Conservation (phyloP, 768 basidiomycete genomes). For the Russula sp. region DNA sequence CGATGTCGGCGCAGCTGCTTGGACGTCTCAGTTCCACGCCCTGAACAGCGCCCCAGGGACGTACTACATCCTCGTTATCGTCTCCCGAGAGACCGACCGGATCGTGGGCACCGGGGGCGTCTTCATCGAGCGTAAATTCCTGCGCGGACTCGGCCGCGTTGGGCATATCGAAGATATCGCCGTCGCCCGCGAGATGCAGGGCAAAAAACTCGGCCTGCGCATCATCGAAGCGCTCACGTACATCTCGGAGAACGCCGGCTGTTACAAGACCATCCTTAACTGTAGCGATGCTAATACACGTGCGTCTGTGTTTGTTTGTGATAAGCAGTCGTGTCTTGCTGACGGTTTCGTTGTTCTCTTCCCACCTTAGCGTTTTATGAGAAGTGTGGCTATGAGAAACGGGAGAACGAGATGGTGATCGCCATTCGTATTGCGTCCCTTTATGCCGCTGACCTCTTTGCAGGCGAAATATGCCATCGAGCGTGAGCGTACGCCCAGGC, state of each 20-base stretch:
- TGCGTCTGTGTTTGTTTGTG: slow-evolving; percentile 40
- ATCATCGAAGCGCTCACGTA: slow-evolving; percentile 82
- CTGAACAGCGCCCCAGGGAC: slow-evolving; percentile 50
- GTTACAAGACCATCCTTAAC: slow-evolving; percentile 98
- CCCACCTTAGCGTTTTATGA: slow-evolving; percentile 77
- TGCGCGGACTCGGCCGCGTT: slow-evolving; percentile 75
- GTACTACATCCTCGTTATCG: slow-evolving; percentile 83
- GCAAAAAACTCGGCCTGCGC: slow-evolving; percentile 83
- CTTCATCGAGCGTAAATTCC: slow-evolving; percentile 92
- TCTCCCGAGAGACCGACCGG: slow-evolving; percentile 64
- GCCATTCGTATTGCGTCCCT: background rate
- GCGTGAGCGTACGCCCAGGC: slow-evolving; percentile 34
- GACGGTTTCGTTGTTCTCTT: background rate
- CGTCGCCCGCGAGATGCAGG: slow-evolving; percentile 82
- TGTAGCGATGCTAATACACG: slow-evolving; percentile 89
- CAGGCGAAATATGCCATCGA: slow-evolving; percentile 59
- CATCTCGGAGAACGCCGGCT: slow-evolving; percentile 72
- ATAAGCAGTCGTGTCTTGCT: background rate
- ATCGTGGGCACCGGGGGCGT: slow-evolving; percentile 82
- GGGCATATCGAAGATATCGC: slow-evolving; percentile 99
- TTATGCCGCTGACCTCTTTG: slow-evolving; percentile 5
- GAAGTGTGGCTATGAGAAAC: slow-evolving; percentile 89
- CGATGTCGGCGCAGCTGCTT: slow-evolving; percentile 60
- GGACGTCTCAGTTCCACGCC: slow-evolving; percentile 61
- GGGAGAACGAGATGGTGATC: slow-evolving; percentile 89